Evolutionary conservation across 2,329 filamentous ascomycete species (phyloP).

Genomic region (Colletotrichum higginsianum): DNA sequence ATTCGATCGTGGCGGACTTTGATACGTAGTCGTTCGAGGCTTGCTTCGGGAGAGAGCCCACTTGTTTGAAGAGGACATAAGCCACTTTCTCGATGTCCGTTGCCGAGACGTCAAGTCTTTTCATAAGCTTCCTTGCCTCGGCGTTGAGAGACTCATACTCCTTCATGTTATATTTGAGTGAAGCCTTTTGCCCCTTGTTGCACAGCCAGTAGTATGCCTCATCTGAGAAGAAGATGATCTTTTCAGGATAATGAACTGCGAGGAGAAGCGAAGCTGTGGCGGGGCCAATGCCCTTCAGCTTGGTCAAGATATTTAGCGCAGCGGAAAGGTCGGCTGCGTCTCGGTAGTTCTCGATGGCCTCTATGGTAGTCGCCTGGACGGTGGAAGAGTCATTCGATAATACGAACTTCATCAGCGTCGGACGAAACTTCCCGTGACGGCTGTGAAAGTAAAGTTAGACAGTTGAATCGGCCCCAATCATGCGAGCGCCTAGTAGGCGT

Average conservation of each 20-base stretch:
- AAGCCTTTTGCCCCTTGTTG: slow-evolving; percentile 62
- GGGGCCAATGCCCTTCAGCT: slow-evolving; percentile 82
- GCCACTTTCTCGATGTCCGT: slow-evolving; percentile 79
- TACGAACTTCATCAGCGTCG: slow-evolving; percentile 72
- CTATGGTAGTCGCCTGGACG: slow-evolving; percentile 64
- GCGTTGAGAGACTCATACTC: slow-evolving; percentile 75
- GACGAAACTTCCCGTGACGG: slow-evolving; percentile 74
- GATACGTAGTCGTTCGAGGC: background rate
- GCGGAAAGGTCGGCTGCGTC: slow-evolving; percentile 52
- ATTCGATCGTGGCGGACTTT: slow-evolving; percentile 6
- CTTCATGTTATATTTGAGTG: slow-evolving; percentile 78
- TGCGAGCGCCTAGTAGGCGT: background rate
- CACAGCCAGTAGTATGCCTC: slow-evolving; percentile 83
- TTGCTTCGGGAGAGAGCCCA: slow-evolving; percentile 11
- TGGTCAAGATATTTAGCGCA: slow-evolving; percentile 68
- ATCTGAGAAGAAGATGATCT: slow-evolving; percentile 83
- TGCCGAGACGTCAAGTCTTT: slow-evolving; percentile 68
- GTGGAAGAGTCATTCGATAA: slow-evolving; percentile 70
- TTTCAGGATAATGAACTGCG: slow-evolving; percentile 71
- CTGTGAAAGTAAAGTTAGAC: slow-evolving; percentile 49
- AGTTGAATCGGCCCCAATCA: background rate
- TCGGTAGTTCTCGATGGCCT: slow-evolving; percentile 66
- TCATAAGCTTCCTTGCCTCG: slow-evolving; percentile 58
- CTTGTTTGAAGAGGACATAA: slow-evolving; percentile 73
- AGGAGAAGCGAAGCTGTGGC: slow-evolving; percentile 84